Evolutionary conservation across 305 asterid genomes (phyloP).

Genomic region (Ilex paraguariensis): DNA sequence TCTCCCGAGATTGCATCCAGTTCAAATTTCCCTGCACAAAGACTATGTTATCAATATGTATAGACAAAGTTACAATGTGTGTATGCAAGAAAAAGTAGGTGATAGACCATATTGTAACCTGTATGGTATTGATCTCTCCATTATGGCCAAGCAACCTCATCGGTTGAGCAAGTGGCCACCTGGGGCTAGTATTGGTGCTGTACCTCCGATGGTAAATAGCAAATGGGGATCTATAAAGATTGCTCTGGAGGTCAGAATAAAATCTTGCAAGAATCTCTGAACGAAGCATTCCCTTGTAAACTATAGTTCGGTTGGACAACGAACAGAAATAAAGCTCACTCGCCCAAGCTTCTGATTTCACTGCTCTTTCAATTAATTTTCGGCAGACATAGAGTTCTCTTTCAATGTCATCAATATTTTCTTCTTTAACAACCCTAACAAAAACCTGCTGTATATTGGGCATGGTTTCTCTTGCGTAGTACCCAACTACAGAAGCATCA

Average conservation of each 20-base stretch:
- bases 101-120: conserved; percentile 40
- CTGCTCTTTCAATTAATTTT: conserved; percentile 80
- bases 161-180: conserved; percentile 99
- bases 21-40: conserved; percentile 86
- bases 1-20: conserved; percentile 99
- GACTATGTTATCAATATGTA: conserved; percentile 22
- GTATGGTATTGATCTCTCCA: conserved; percentile 99
- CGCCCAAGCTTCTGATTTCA: conserved; percentile 76
- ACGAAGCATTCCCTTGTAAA: conserved; percentile 98
- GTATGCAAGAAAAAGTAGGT: neutral
- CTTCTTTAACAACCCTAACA: conserved; percentile 82
- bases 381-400: conserved; percentile 92
- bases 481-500: conserved; percentile 75
- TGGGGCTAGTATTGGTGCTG: conserved; percentile 98
- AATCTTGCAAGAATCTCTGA: conserved; percentile 90
- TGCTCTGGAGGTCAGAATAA: conserved; percentile 78
- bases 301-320: conserved; percentile 90
- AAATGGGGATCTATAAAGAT: conserved; percentile 73
- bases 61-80: conserved; percentile 6
- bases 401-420: conserved; percentile 88
- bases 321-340: conserved; percentile 91
- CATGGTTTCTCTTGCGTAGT: conserved; percentile 81
- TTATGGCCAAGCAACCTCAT: conserved; percentile 99
- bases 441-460: conserved; percentile 92
- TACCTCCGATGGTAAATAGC: conserved; percentile 97